A percentile compares a stretch with the other conserved stretches of the same genome.
Evolutionary conservation across 371 early-diverging fungal species (phyloP).

Genomic region (Entomophthora muscae): DNA sequence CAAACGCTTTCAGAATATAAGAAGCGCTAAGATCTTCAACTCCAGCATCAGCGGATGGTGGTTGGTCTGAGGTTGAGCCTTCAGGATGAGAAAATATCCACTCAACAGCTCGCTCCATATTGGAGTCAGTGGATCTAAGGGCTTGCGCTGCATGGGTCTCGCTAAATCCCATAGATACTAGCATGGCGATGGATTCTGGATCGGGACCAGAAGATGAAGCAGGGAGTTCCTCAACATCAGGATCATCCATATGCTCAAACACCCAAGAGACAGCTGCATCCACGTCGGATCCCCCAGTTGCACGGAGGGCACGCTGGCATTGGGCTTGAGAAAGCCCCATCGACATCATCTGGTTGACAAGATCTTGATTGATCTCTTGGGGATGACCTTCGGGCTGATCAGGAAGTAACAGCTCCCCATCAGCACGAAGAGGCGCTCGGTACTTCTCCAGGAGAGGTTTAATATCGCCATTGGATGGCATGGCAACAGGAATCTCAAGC

Average conservation of each 20-base stretch:
- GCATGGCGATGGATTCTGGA: conserved; percentile 27
- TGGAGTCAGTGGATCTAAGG: conserved; percentile 58
- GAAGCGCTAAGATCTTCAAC: conserved; percentile 29
- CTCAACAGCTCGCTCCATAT: conserved; percentile 83
- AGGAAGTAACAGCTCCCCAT: conserved; percentile 42
- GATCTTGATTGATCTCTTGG: conserved; percentile 36
- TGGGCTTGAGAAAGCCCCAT: conserved; percentile 86
- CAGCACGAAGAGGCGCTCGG: conserved; percentile 31
- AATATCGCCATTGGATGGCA: background rate
- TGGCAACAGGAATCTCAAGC: conserved; percentile 25
- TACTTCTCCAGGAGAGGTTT: conserved; percentile 16
- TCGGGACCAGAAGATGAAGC: conserved; percentile 14
- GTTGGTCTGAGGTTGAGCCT: conserved; percentile 14
- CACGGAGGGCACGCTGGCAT: conserved; percentile 58
- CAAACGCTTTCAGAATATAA: conserved; percentile 62
- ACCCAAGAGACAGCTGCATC: conserved; percentile 88
- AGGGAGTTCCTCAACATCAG: conserved; percentile 18
- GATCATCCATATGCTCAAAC: conserved; percentile 90
- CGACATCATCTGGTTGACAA: conserved; percentile 49
- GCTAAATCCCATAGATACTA: conserved; percentile 87
- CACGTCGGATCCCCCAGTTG: conserved; percentile 60
- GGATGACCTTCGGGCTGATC: conserved; percentile 11
- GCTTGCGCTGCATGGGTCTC: conserved; percentile 61
- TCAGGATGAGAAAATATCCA: conserved; percentile 86
- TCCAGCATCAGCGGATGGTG: conserved; percentile 7